Conservation (phyloP, 2,329 filamentous ascomycete species). For the Pyrenochaeta sp. region DNA sequence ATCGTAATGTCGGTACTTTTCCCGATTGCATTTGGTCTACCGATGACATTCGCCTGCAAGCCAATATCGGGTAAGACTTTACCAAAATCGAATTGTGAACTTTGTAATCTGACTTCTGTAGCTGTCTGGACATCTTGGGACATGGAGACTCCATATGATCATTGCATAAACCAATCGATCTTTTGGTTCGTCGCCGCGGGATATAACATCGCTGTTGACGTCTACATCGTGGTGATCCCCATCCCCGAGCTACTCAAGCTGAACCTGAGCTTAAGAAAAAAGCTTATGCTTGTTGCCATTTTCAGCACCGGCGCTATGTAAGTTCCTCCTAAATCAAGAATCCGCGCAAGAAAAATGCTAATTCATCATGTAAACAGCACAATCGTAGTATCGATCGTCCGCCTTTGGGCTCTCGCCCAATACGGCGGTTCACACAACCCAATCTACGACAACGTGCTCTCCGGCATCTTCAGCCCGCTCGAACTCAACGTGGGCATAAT, state of each 20-base stretch:
- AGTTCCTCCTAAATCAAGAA: slow-evolving; percentile 5
- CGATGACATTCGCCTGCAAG: slow-evolving; percentile 15
- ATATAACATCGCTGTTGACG: slow-evolving; percentile 15
- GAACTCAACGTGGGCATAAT: slow-evolving; percentile 25
- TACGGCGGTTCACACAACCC: slow-evolving; percentile 51
- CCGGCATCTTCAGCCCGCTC: slow-evolving; percentile 23
- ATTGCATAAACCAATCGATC: slow-evolving; percentile 16
- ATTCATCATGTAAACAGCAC: slow-evolving; percentile 2
- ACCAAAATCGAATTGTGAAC: neutral
- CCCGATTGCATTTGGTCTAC: slow-evolving; percentile 20
- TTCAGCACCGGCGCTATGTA: slow-evolving; percentile 17
- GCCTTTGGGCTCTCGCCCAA: slow-evolving; percentile 48
- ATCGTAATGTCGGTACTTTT: slow-evolving; percentile 12
- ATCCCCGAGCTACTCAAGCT: slow-evolving; percentile 17
- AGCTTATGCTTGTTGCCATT: slow-evolving; percentile 13
- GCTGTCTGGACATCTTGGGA: slow-evolving; percentile 17
- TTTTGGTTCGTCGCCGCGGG: slow-evolving; percentile 16
- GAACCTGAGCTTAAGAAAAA: slow-evolving; percentile 11
- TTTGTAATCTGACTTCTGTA: neutral
- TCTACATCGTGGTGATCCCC: slow-evolving; percentile 12
- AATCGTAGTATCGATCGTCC: slow-evolving; percentile 51
- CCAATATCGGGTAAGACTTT: slow-evolving; percentile 12
- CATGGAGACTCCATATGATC: slow-evolving; percentile 8
- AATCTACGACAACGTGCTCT: slow-evolving; percentile 38
- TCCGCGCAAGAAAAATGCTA: too few species aligned